phyloP scores from a whole-genome alignment of 768 basidiomycete genomes.

The Kwoniella dejecticola region DNA sequence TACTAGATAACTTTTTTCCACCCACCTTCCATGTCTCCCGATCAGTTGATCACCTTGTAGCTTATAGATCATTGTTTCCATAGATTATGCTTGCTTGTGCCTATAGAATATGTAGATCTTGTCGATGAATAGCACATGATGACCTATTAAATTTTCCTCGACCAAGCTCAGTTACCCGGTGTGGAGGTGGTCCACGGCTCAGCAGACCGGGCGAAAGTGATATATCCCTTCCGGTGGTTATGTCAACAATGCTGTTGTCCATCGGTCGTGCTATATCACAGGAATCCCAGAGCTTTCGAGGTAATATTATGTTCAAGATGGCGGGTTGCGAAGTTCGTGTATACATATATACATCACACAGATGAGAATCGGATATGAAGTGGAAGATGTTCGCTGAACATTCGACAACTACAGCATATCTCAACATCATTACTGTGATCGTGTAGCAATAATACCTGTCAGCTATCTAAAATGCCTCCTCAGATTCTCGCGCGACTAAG shows the following conservation, averaged over 20 bases:
- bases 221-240: constrained; percentile 1
- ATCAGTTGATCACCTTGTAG: background rate
- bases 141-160: background rate
- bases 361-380: too few relatives aligned
- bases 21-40: background rate
- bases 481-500: background rate
- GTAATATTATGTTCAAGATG: constrained; percentile 31
- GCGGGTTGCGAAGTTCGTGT: background rate
- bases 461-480: constrained; percentile 8
- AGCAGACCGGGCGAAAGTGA: background rate
- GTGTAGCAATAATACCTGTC: background rate
- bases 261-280: constrained; percentile 4
- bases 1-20: constrained; percentile 10
- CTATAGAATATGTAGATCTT: constrained; percentile 1
- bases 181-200: constrained; percentile 4
- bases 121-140: background rate
- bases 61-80: background rate
- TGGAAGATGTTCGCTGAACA: too few relatives aligned
- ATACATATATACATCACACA: background rate
- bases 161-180: too few relatives aligned
- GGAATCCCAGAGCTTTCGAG: background rate
- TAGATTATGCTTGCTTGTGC: constrained; percentile 11
- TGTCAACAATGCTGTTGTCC: background rate
- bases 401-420: too few relatives aligned
- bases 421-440: background rate